These are phyloP conservation scores for Ogataea trehaloabstinens DNA, from an alignment of 805 yeast species.

Conservation along the genomic window DNA sequence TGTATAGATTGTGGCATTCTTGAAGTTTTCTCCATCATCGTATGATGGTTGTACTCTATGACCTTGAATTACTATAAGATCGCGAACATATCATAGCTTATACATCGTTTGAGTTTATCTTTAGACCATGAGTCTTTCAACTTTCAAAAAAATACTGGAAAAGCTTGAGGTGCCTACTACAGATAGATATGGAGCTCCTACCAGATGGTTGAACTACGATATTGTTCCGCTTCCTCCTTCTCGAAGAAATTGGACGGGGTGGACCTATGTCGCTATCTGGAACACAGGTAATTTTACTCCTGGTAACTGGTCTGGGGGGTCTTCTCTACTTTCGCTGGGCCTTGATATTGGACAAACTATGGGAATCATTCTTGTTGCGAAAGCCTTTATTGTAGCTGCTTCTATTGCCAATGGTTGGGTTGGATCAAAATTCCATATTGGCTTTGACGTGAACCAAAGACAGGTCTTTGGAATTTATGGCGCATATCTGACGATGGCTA, in stretches of 20 bases:
- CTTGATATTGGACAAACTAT: constrained; percentile 36
- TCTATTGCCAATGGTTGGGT: constrained; percentile 6
- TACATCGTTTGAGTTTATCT: no score
- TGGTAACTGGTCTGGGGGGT: constrained; percentile 9
- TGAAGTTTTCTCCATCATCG: no score
- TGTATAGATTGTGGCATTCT: background rate
- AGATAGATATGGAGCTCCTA: constrained; percentile 4
- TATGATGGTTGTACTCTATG: no score
- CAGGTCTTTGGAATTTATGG: constrained; percentile 46
- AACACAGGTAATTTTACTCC: constrained; percentile 26
- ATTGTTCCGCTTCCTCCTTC: constrained; percentile 41
- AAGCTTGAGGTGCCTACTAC: constrained; percentile 4
- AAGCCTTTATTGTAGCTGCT: constrained; percentile 43
- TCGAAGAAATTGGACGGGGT: constrained; percentile 44
- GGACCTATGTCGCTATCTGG: constrained; percentile 41
- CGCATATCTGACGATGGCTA: constrained; percentile 38
- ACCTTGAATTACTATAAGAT: no score
- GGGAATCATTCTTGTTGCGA: constrained; percentile 38
- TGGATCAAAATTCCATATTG: constrained; percentile 42
- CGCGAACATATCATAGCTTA: no score
- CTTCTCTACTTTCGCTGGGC: constrained; percentile 25
- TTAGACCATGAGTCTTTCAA: background rate
- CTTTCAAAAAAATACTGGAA: constrained; percentile 1
- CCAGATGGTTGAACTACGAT: constrained; percentile 24
- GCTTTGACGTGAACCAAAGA: constrained; percentile 43